A percentile compares a stretch with the other conserved stretches of the same genome.
Evolutionary conservation across 2,329 filamentous ascomycete species (phyloP).

Genomic region (Sclerotiophoma versabilis): DNA sequence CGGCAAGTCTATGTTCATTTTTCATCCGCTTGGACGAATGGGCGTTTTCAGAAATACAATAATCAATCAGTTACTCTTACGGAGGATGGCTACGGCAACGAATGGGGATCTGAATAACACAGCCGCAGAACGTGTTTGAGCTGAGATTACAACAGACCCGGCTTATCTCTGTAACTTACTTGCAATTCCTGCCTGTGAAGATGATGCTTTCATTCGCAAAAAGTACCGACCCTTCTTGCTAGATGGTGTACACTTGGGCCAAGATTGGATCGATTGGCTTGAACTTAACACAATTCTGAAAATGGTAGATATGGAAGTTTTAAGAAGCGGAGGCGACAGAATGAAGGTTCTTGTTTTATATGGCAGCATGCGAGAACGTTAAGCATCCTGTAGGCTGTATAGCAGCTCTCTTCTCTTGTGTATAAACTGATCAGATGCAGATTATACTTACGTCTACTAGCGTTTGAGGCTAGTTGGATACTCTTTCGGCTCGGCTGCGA

Average conservation of each 20-base stretch:
- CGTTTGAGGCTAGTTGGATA: constrained; percentile 66
- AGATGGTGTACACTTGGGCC: constrained; percentile 40
- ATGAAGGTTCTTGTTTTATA: constrained; percentile 67
- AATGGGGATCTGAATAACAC: constrained; percentile 38
- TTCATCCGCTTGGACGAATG: not conserved
- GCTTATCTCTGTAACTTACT: constrained; percentile 43
- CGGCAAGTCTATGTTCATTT: not conserved
- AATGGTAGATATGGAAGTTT: constrained; percentile 55
- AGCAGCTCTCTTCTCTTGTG: not conserved
- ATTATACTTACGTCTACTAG: constrained; percentile 67
- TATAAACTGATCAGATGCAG: constrained; percentile 47
- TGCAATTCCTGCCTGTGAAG: constrained; percentile 56
- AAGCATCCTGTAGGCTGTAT: constrained; percentile 21
- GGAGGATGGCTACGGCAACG: constrained; percentile 11
- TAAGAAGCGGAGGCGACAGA: constrained; percentile 35
- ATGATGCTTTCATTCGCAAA: constrained; percentile 55
- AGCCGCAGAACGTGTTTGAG: constrained; percentile 22
- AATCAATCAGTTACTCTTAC: not conserved
- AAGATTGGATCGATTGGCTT: constrained; percentile 64
- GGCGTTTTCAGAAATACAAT: not conserved
- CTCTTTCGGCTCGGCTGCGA: constrained; percentile 71
- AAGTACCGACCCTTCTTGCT: constrained; percentile 66
- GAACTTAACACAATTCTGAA: constrained; percentile 62
- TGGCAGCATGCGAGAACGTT: constrained; percentile 62
- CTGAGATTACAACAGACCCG: constrained; percentile 19